Conservation (phyloP, 202 grass and related monocot species). For the Zizania palustris region DNA sequence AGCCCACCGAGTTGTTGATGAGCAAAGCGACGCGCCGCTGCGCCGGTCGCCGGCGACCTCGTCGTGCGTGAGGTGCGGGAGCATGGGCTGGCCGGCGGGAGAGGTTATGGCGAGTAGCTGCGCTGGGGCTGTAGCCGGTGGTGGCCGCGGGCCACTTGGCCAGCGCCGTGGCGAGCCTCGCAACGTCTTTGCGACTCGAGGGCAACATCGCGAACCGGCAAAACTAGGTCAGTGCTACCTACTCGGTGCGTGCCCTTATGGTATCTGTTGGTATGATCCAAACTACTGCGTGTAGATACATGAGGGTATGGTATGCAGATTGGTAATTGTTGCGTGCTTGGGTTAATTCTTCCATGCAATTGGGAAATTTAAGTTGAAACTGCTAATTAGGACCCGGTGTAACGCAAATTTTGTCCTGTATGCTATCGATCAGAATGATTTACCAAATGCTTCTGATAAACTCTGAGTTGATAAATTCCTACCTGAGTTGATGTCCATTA, state of each 20-base stretch:
- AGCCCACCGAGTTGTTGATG: too few relatives aligned
- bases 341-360: background rate
- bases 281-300: background rate
- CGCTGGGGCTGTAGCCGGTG: background rate
- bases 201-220: background rate
- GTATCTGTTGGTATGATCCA: background rate
- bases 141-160: background rate
- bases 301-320: background rate
- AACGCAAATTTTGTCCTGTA: too few relatives aligned
- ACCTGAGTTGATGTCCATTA: background rate
- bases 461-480: too few relatives aligned
- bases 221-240: background rate
- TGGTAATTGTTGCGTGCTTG: background rate
- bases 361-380: background rate
- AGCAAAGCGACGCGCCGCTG: too few relatives aligned
- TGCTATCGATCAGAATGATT: background rate
- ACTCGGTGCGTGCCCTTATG: background rate
- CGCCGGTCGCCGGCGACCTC: too few relatives aligned
- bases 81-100: background rate
- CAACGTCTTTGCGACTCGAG: background rate
- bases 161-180: too few relatives aligned
- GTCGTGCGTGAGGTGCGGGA: background rate
- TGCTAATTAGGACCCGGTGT: background rate
- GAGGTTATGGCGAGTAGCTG: too few relatives aligned
- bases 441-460: background rate